These are phyloP conservation scores for Phytophthora rubi DNA, from an alignment of 352 stramenopile genomes.

Conservation along the genomic window DNA sequence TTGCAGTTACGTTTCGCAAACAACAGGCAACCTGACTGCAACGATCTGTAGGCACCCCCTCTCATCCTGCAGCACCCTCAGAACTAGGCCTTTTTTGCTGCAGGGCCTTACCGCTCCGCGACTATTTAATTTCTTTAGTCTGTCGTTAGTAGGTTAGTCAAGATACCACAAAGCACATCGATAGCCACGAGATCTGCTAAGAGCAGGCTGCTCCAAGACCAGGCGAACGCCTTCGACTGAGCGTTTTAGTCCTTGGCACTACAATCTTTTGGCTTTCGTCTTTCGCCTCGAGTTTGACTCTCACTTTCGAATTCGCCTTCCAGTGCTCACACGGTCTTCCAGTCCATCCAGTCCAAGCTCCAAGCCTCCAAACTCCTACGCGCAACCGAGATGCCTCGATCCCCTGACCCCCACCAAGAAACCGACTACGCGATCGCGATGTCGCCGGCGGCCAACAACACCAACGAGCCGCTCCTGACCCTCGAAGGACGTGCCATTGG, in stretches of 20 bases:
- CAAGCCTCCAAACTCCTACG: not conserved
- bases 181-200: not conserved
- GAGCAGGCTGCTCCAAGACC: not conserved
- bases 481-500: constrained; percentile 11
- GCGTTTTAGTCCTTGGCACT: constrained; percentile 5
- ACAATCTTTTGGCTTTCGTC: not conserved
- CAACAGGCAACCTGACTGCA: not conserved
- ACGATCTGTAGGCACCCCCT: not conserved
- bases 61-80: not conserved
- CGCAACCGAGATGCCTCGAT: constrained; percentile 13
- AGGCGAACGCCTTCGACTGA: not conserved
- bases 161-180: not conserved
- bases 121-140: constrained; percentile 4
- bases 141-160: not conserved
- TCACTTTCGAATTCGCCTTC: constrained; percentile 34
- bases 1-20: not conserved
- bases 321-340: constrained; percentile 13
- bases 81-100: not conserved
- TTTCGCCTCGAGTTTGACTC: not conserved
- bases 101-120: not conserved
- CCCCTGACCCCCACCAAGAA: constrained; percentile 10
- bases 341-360: constrained; percentile 27
- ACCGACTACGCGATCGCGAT: not conserved
- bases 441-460: not conserved
- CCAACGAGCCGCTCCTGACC: constrained; percentile 1